Evolutionary conservation across 164 flowering plant species (phyloP).

Genomic region (Echeveria elegans): DNA sequence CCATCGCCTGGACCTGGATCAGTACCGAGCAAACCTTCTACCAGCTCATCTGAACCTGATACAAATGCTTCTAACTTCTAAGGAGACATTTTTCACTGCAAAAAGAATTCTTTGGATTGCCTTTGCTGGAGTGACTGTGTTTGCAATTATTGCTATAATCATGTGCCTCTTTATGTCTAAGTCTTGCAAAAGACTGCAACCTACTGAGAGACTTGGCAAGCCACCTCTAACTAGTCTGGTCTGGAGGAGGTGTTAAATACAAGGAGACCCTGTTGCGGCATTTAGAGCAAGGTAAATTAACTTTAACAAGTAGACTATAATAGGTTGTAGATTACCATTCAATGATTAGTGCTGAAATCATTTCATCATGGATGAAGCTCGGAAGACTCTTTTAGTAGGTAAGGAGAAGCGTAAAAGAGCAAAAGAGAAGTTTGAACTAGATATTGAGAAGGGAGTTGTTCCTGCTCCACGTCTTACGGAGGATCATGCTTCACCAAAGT

Average conservation of each 20-base stretch:
- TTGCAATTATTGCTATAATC: constrained; percentile 25
- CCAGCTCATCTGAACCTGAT: constrained; percentile 26
- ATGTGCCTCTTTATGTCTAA: constrained; percentile 26
- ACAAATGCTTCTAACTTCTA: constrained; percentile 13
- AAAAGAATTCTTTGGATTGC: constrained; percentile 30
- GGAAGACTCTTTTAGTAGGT: constrained; percentile 11
- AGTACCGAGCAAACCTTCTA: constrained; percentile 19
- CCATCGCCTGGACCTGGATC: constrained; percentile 29
- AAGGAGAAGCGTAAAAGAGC: constrained; percentile 24
- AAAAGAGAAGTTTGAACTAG: constrained; percentile 22
- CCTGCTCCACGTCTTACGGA: neutral
- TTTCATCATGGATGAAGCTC: neutral
- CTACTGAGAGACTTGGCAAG: constrained; percentile 14
- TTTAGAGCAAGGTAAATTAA: constrained; percentile 27
- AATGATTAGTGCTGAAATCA: neutral
- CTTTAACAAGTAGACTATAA: neutral
- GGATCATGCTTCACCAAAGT: neutral
- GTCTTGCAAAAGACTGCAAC: constrained; percentile 25
- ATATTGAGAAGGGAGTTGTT: neutral
- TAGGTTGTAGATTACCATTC: neutral
- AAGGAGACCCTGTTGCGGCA: constrained; percentile 19
- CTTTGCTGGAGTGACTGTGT: constrained; percentile 23
- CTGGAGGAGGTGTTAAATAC: constrained; percentile 18
- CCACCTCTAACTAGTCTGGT: constrained; percentile 16
- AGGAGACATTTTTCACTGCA: constrained; percentile 14